Evolutionary conservation across 768 basidiomycete species (phyloP).

Genomic region (Exsudoporus frostii): DNA sequence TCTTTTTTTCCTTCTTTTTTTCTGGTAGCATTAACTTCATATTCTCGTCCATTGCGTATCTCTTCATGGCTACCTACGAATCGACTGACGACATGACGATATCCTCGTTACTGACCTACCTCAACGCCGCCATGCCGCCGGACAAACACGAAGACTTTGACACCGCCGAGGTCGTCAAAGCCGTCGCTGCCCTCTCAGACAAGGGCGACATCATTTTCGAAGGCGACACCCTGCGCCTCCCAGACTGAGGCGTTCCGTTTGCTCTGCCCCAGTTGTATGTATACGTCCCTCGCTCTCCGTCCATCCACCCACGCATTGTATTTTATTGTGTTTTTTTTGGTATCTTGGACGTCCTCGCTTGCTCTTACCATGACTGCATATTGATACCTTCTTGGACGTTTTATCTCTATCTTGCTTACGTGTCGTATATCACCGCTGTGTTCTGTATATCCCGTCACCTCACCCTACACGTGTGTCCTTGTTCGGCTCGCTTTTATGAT

Average conservation of each 20-base stretch:
- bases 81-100: constrained; percentile 65
- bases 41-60: constrained; percentile 54
- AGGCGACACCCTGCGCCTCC: constrained; percentile 43
- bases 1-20: constrained; percentile 5
- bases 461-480: background rate
- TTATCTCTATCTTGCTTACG: constrained; percentile 10
- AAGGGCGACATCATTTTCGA: constrained; percentile 48
- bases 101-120: constrained; percentile 63
- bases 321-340: constrained; percentile 19
- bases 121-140: constrained; percentile 72
- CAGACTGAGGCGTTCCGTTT: constrained; percentile 12
- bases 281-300: background rate
- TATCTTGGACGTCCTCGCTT: constrained; percentile 20
- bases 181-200: constrained; percentile 45
- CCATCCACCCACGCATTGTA: constrained; percentile 5
- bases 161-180: constrained; percentile 62
- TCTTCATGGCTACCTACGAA: constrained; percentile 69
- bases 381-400: constrained; percentile 25
- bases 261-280: background rate
- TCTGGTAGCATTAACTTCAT: constrained; percentile 59
- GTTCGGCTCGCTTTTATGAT: constrained; percentile 2
- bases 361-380: constrained; percentile 2
- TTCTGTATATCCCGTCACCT: constrained; percentile 10
- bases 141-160: constrained; percentile 85
- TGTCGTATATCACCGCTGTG: constrained; percentile 14